Base-by-base conservation (phyloP, 306 rosid species). In the Sesbania bispinosa region DNA sequence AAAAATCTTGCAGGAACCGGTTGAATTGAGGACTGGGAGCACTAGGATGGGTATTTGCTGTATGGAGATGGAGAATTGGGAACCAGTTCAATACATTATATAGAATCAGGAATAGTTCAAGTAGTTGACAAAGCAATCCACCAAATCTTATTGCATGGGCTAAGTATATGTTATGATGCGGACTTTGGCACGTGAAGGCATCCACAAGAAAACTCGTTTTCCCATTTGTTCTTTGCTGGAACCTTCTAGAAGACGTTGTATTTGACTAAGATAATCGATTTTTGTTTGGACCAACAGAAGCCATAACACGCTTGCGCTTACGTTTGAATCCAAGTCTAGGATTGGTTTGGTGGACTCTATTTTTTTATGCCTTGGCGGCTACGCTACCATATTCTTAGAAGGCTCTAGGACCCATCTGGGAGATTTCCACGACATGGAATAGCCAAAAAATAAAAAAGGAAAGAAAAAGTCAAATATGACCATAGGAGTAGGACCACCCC, bases 231-330 rank as follows among this genome's bases (percentile, higher is more conserved):
- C 2, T 11, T 30, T 4, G 50, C 38, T 32, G 59, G 61, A 53
- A 73, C 43, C 45, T 68, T 77, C 86, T 62, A 54, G 67, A 77
- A 71, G 20, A 19, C 30, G 41, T 24, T 10, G 41, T 18, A 2
- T 59, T 27, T 27, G 48, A 54, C 51, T 42, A 64, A 53, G 47
- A 29, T 35, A 39, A 73, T 61, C 36, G 19, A 18, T 0, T 39
- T 7, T 27, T 53, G 55, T 14, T 46, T 48, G 69, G 83, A 46
- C 71, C 69, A 66, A 47, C 53, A 61, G n/a, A 15, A 16, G 51
- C 52, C 7, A 27, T 36, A 2, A 48, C 63, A 81, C 71, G 78
- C 23, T 60, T 71, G 72, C 24, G 54, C 78, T 60, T 62, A 69
- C 84, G 68, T 39, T 27, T 0, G 2, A 3, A 33, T 60, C 9